A percentile compares a stretch with the other conserved stretches of the same genome.
phyloP scores from a whole-genome alignment of 192 early-diverging fungal genomes.

The Podila epigama region DNA sequence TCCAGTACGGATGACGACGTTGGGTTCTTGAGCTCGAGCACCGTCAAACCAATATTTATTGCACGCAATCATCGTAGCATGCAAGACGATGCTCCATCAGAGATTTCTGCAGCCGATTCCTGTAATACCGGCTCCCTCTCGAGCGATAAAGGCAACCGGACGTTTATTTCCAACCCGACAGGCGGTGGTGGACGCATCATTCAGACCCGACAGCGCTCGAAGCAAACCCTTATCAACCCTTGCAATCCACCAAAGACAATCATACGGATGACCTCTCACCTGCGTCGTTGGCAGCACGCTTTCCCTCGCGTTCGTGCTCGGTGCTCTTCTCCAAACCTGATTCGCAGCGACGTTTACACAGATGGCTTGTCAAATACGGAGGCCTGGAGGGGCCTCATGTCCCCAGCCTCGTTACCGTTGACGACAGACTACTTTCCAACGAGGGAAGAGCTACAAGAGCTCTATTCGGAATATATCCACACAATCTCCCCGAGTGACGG shows the following conservation, averaged over 20 bases:
- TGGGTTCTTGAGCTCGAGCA: slow-evolving; percentile 54
- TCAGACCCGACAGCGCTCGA: slow-evolving; percentile 31
- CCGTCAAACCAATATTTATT: slow-evolving; percentile 60
- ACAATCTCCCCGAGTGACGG: slow-evolving; percentile 67
- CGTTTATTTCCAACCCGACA: slow-evolving; percentile 27
- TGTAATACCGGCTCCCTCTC: slow-evolving; percentile 45
- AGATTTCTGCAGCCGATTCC: slow-evolving; percentile 25
- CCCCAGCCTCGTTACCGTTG: slow-evolving; percentile 93
- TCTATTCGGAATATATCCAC: slow-evolving; percentile 84
- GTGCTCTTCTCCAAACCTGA: slow-evolving; percentile 52
- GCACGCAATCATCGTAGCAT: slow-evolving; percentile 17
- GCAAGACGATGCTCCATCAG: slow-evolving; percentile 18
- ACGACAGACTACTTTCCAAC: slow-evolving; percentile 88
- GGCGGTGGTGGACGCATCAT: slow-evolving; percentile 35
- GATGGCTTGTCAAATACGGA: slow-evolving; percentile 55
- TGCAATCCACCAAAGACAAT: slow-evolving; percentile 70
- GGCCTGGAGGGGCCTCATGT: slow-evolving; percentile 90
- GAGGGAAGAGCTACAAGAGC: slow-evolving; percentile 66
- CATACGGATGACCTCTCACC: slow-evolving; percentile 66
- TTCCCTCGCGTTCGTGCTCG: slow-evolving; percentile 57
- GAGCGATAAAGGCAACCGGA: slow-evolving; percentile 35
- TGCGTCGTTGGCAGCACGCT: slow-evolving; percentile 89
- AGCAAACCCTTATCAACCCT: slow-evolving; percentile 64
- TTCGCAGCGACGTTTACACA: slow-evolving; percentile 60
- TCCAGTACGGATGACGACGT: slow-evolving; percentile 57